Base-by-base conservation (phyloP, 2,329 filamentous ascomycete species). In the Xylaria sp. region DNA sequence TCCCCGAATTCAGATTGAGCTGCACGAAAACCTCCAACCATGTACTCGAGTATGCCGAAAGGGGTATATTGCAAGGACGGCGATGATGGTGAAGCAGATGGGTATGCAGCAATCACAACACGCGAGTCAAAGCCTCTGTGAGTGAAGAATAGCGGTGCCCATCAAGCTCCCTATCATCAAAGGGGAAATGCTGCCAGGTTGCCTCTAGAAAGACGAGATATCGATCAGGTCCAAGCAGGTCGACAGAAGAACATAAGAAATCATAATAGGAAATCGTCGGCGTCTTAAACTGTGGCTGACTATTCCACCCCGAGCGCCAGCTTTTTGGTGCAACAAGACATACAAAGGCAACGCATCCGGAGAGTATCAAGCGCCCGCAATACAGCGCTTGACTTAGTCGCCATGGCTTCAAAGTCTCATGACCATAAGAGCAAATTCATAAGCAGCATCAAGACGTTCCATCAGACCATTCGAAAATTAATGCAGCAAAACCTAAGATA, bases 401-500 rank as follows among this genome's bases (percentile, higher is more conserved):
- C 61, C 57, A 67, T 45, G 57, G 55, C 42, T 67, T 65, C 61
- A 45, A 59, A 45, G 54, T 65, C 65, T 68, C 68, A 65, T 66
- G 59, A 69, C 57, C 68, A 59, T 67, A 67, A 67, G 61, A 66
- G 67, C 59, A 71, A 69, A 64, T 69, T 72, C 70, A 65, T 71
- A 69, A 60, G 66, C 65, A 66, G 66, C 70, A 72, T 71, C 59
- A 72, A 65, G 60, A 70, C 68, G 68, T 71, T 68, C 61, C 69
- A 70, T 70, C 68, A 60, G 69, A 73, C 60, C 65, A 64, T 66
- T 70, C 67, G 65, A 69, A 69, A 73, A 69, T 72, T 72, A 71
- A 71, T 68, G 69, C 69, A 71, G 72, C 71, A 75, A 73, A 76
- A 77, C 74, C 74, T 71, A 71, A 71, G 74, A 74, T 71, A 72